phyloP scores from a whole-genome alignment of 768 basidiomycete species.

The Hirschioporus abietinus region DNA sequence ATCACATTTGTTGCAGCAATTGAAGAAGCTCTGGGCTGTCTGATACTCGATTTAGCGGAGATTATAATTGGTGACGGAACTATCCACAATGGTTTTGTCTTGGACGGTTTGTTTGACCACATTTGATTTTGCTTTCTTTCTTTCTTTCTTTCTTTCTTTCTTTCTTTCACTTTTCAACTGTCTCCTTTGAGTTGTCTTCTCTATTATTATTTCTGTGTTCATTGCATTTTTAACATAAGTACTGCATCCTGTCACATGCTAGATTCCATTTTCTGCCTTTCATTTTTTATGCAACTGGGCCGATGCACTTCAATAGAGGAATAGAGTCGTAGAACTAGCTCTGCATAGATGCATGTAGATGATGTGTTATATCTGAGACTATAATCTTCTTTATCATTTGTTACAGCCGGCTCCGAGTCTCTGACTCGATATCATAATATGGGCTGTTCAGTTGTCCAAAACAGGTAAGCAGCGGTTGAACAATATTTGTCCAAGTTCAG shows the following conservation, averaged over 20 bases:
- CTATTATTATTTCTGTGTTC: background rate
- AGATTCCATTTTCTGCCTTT: background rate
- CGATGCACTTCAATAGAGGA: background rate
- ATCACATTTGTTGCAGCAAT: background rate
- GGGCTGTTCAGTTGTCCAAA: background rate
- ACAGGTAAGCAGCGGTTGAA: background rate
- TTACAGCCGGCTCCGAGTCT: background rate
- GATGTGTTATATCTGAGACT: background rate
- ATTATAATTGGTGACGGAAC: background rate
- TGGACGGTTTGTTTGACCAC: background rate
- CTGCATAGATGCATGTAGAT: background rate
- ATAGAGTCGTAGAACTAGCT: background rate
- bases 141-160: too few species aligned
- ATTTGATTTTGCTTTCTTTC: too few species aligned
- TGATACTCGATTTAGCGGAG: background rate
- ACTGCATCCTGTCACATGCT: background rate
- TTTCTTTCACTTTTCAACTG: background rate
- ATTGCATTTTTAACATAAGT: background rate
- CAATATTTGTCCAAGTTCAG: background rate
- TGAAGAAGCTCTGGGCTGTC: conserved; percentile 3
- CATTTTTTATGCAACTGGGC: background rate
- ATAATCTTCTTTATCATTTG: background rate
- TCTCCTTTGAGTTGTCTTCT: background rate
- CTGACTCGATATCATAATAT: background rate
- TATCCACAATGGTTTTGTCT: background rate